Evolutionary conservation across 257 asterid species (phyloP).

Genomic region (Knoxia roxburghii): DNA sequence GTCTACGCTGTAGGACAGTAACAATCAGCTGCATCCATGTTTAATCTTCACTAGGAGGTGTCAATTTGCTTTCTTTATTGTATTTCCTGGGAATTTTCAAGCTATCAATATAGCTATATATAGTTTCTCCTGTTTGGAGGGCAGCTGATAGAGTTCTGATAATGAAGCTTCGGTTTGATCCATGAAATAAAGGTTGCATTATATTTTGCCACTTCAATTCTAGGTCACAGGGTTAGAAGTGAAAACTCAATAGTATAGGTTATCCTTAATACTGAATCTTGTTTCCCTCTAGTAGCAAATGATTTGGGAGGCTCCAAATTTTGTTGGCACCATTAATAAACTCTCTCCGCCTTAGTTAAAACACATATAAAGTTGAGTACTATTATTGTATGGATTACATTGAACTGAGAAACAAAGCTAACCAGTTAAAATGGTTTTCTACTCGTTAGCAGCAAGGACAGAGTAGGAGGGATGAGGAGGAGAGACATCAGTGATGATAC

Average conservation of each 20-base stretch:
- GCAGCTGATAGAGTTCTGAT: background rate
- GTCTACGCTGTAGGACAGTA: background rate
- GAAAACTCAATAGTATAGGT: background rate
- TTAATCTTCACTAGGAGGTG: background rate
- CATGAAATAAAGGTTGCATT: background rate
- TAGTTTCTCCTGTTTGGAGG: background rate
- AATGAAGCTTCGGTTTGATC: background rate
- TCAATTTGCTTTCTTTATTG: background rate
- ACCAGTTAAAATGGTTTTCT: conserved; percentile 6
- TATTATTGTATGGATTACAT: background rate
- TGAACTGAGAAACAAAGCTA: background rate
- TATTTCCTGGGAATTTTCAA: background rate
- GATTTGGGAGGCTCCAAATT: background rate
- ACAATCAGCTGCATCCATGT: too few species aligned
- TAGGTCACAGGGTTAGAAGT: background rate
- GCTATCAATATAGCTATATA: too few species aligned
- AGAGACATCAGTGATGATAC: conserved; percentile 6
- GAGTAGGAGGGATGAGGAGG: conserved; percentile 13
- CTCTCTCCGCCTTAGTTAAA: background rate
- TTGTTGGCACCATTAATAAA: background rate
- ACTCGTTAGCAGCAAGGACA: conserved; percentile 5
- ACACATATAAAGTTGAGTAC: background rate
- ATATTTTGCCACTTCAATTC: background rate
- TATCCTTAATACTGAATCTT: background rate
- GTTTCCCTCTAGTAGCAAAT: background rate